phyloP scores from a whole-genome alignment of 1,284 basidiomycete genomes.

The Ganoderma lingzhi region DNA sequence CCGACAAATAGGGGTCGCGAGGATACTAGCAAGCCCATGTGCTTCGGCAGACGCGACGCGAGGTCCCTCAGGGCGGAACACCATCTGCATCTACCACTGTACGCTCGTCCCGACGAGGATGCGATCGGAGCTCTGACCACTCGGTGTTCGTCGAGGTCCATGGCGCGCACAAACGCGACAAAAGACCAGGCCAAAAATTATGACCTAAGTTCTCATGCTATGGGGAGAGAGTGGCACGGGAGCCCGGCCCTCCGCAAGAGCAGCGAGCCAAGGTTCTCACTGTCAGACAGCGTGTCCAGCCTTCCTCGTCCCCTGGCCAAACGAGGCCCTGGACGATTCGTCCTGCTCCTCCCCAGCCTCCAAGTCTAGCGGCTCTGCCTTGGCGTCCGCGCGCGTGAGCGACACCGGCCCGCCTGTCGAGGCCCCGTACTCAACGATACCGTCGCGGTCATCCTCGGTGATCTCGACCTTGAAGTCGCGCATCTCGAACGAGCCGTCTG shows the following conservation, averaged over 20 bases:
- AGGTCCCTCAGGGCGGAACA: too few relatives aligned
- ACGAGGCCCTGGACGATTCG: not conserved
- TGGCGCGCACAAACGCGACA: not conserved
- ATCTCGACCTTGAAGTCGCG: constrained; percentile 23
- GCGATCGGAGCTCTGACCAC: not conserved
- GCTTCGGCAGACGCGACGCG: too few relatives aligned
- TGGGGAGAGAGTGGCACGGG: too few relatives aligned
- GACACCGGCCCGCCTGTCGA: not conserved
- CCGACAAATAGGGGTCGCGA: too few relatives aligned
- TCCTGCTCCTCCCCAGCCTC: not conserved
- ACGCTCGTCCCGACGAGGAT: too few relatives aligned
- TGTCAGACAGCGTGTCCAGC: not conserved
- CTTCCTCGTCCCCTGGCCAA: not conserved
- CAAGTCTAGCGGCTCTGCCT: not conserved
- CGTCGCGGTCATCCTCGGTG: constrained; percentile 9
- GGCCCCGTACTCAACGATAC: not conserved
- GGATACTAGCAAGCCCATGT: too few relatives aligned
- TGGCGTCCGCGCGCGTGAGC: not conserved
- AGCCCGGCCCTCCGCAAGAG: too few relatives aligned
- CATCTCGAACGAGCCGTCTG: constrained; percentile 24
- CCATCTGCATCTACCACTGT: too few relatives aligned
- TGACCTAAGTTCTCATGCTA: too few relatives aligned
- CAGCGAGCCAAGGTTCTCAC: not conserved
- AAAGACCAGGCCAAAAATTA: not conserved
- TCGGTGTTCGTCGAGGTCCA: not conserved